Percentiles rank a stretch among this genome's conserved stretches.
These are phyloP conservation scores for Rhizopus arrhizus DNA, from an alignment of 371 early-diverging fungal genomes.

Conservation along the genomic window DNA sequence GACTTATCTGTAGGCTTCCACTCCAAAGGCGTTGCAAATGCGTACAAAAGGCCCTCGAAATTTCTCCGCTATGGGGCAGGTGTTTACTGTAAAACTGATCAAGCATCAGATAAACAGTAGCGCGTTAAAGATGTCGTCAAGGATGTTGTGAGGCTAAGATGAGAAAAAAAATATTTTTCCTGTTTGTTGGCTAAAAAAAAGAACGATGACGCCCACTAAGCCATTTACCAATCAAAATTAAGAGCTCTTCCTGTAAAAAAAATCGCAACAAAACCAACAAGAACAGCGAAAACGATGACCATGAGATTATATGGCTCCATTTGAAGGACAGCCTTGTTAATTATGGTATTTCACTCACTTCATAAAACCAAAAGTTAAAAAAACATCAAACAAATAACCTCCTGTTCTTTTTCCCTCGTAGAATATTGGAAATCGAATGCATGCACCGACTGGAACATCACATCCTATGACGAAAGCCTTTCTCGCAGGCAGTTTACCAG, in stretches of 20 bases:
- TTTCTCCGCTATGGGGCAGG: constrained; percentile 15
- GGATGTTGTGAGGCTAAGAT: constrained; percentile 17
- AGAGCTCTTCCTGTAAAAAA: too few species aligned
- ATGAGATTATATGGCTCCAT: constrained; percentile 12
- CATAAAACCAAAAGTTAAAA: constrained; percentile 13
- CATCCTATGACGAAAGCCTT: constrained; percentile 15
- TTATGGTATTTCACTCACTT: constrained; percentile 14
- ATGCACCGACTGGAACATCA: constrained; percentile 16
- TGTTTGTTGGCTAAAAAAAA: constrained; percentile 16
- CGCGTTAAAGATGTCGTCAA: constrained; percentile 17
- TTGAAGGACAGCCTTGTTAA: constrained; percentile 16
- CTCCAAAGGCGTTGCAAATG: too few species aligned
- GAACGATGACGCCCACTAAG: too few species aligned
- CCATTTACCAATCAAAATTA: too few species aligned
- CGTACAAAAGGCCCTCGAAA: constrained; percentile 12
- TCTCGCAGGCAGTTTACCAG: constrained; percentile 15
- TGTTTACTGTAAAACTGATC: constrained; percentile 17
- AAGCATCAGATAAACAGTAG: constrained; percentile 18
- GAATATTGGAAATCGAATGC: constrained; percentile 13
- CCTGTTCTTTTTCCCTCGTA: constrained; percentile 15
- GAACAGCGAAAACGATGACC: too few species aligned
- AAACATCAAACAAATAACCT: constrained; percentile 14
- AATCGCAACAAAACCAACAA: too few species aligned
- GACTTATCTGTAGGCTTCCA: too few species aligned
- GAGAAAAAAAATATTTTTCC: too few species aligned